Conservation (phyloP, 352 stramenopile genomes). For the Globisporangium polare region DNA sequence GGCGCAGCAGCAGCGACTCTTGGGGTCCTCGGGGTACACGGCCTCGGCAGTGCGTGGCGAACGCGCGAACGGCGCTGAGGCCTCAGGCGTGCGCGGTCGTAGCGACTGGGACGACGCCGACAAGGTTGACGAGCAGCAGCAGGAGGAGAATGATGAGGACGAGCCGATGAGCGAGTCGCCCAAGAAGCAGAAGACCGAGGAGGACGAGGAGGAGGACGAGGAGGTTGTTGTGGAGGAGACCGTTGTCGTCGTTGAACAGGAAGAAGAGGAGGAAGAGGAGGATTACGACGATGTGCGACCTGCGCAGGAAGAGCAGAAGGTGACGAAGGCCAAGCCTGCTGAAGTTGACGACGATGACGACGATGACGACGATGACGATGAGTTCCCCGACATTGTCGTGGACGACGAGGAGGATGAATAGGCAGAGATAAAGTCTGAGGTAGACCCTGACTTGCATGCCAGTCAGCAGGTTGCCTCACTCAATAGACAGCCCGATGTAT, state of each 20-base stretch:
- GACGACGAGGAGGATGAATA: conserved; percentile 63
- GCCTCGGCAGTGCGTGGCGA: background rate
- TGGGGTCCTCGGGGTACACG: conserved; percentile 3
- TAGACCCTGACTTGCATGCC: background rate
- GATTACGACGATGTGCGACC: conserved; percentile 16
- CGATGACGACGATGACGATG: conserved; percentile 49
- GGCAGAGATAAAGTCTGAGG: background rate
- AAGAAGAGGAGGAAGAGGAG: conserved; percentile 34
- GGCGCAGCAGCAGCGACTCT: conserved; percentile 3
- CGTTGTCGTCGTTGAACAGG: conserved; percentile 50
- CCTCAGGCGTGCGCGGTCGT: conserved; percentile 22
- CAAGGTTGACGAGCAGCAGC: conserved; percentile 11
- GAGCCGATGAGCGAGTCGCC: conserved; percentile 9
- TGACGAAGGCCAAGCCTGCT: background rate
- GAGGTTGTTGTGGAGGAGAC: conserved; percentile 18
- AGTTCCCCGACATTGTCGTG: conserved; percentile 82
- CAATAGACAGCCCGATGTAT: background rate
- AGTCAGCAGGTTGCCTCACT: background rate
- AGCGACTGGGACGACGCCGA: conserved; percentile 38
- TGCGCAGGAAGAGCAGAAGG: background rate
- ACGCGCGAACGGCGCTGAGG: background rate
- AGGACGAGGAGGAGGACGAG: conserved; percentile 10
- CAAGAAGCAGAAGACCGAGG: conserved; percentile 25
- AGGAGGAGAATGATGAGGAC: background rate
- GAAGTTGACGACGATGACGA: conserved; percentile 17